Evolutionary conservation across 305 asterid genomes (phyloP), one percentile per base, ranked within the genome.

Genomic region (Salvia sclarea): DNA sequence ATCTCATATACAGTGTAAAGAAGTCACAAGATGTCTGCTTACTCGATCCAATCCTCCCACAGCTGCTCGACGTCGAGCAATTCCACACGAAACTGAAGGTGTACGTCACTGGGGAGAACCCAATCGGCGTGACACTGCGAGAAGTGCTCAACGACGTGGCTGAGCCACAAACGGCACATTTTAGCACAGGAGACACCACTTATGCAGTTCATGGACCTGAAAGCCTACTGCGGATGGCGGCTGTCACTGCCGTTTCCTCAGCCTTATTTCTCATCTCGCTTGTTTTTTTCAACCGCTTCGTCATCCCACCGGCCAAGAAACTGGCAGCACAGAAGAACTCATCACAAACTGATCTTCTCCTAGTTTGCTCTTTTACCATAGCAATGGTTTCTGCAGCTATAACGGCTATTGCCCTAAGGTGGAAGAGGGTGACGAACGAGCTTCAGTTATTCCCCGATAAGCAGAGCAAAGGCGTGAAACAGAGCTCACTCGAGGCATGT

Each of bases 61-160:
- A 66, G 68, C 77, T 88, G 57, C 76, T 70, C 21, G 79, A 80
- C 9, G 33, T 64, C 3, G 55, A 85, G 33, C 74, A 79, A 49
- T 66, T 58, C 59, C 80, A 68, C 52, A 49, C 83, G 22, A 76
- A 80, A 68, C 85, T 85, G 48, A 75, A 80, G 70, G 80, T 86
- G 31, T 91, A 78, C 43, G 86, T 91, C 43, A 91, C 96, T 5
- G 80, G 66, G 18, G 96, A 91, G 72, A 75, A 60, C 30, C 82
- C 77, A 43, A 61, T 79, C 6, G 77, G 80, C 0, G 55, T 61
- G 61, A 79, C 90, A 21, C 70, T 86, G n/a, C 49, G 70, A 31
- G 89, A 84, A 63, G 76, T 78, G 28, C 74, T 91, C 5, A 37
- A 66, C 24, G 80, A 73, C 59, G 62, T 79, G 4, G 75, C 86